A percentile compares a stretch with the other conserved stretches of the same genome.
phyloP scores from a whole-genome alignment of 2,329 filamentous ascomycete genomes.

The Stagonosporopsis vannaccii region DNA sequence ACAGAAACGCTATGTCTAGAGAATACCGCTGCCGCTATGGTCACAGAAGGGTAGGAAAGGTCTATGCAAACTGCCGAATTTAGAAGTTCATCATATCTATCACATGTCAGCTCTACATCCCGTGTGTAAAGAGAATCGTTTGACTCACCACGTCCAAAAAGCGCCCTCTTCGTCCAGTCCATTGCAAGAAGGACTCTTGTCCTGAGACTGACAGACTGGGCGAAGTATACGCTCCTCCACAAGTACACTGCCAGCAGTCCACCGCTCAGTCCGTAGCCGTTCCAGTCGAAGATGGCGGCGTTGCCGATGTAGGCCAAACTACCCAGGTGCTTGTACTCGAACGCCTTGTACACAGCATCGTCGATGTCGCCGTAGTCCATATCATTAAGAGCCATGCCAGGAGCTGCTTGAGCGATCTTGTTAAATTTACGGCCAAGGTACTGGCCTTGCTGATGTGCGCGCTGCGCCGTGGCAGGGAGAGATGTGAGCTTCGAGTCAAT shows the following conservation, averaged over 20 bases:
- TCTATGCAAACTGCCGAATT: constrained; percentile 9
- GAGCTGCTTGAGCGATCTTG: constrained; percentile 79
- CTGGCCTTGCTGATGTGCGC: constrained; percentile 92
- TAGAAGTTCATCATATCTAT: constrained; percentile 47
- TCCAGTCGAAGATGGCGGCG: constrained; percentile 91
- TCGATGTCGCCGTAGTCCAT: constrained; percentile 90
- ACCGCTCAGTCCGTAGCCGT: constrained; percentile 78
- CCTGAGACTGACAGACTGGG: constrained; percentile 91
- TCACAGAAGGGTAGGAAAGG: constrained; percentile 1
- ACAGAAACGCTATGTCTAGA: constrained; percentile 13
- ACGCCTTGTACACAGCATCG: constrained; percentile 89
- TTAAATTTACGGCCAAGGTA: constrained; percentile 96
- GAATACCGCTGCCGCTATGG: background rate
- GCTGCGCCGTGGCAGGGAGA: constrained; percentile 92
- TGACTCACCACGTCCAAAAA: constrained; percentile 90
- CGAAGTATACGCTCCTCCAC: constrained; percentile 96
- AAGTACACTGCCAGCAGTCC: constrained; percentile 93
- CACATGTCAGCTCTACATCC: background rate
- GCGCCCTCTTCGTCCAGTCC: constrained; percentile 97
- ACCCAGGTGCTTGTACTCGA: constrained; percentile 91
- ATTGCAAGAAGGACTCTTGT: constrained; percentile 90
- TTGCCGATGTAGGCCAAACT: constrained; percentile 96
- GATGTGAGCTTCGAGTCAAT: constrained; percentile 96
- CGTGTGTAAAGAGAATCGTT: background rate
- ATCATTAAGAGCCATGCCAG: constrained; percentile 79